Conservation (phyloP, 768 basidiomycete species). For the Hericium erinaceus region DNA sequence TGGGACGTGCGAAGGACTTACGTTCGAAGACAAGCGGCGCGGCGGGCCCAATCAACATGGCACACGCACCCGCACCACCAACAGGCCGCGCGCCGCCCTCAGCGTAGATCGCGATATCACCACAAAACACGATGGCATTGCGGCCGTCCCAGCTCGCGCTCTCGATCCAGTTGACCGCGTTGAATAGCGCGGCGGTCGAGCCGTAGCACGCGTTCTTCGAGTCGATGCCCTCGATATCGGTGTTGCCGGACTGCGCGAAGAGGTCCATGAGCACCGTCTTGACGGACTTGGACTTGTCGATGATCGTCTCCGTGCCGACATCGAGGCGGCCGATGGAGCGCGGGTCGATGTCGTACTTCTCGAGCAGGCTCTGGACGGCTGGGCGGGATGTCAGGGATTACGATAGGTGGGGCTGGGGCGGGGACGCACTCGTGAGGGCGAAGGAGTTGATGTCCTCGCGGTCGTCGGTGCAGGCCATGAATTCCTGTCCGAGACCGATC, state of each 20-base stretch:
- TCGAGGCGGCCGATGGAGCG: constrained; percentile 93
- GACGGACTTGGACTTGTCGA: constrained; percentile 97
- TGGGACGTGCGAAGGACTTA: constrained; percentile 34
- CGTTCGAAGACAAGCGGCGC: constrained; percentile 91
- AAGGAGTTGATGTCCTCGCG: constrained; percentile 98
- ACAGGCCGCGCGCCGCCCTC: constrained; percentile 91
- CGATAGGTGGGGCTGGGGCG: not conserved
- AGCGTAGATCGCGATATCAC: constrained; percentile 96
- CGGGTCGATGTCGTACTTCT: constrained; percentile 93
- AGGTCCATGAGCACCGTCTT: constrained; percentile 98
- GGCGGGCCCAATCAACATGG: constrained; percentile 90
- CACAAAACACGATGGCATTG: constrained; percentile 90
- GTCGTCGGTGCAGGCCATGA: constrained; percentile 98
- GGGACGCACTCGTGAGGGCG: constrained; percentile 73
- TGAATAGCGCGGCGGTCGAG: constrained; percentile 95
- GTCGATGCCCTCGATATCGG: constrained; percentile 96
- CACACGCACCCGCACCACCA: constrained; percentile 91
- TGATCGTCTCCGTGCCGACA: constrained; percentile 96
- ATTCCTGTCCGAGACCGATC: constrained; percentile 93
- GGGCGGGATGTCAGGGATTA: constrained; percentile 1
- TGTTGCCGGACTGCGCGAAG: constrained; percentile 85
- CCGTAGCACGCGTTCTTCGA: constrained; percentile 99
- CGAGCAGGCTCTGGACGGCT: constrained; percentile 83
- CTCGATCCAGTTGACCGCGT: constrained; percentile 96
- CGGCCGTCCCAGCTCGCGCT: constrained; percentile 93